Conservation (phyloP, 371 early-diverging fungal genomes). For the Apophysomyces variabilis region DNA sequence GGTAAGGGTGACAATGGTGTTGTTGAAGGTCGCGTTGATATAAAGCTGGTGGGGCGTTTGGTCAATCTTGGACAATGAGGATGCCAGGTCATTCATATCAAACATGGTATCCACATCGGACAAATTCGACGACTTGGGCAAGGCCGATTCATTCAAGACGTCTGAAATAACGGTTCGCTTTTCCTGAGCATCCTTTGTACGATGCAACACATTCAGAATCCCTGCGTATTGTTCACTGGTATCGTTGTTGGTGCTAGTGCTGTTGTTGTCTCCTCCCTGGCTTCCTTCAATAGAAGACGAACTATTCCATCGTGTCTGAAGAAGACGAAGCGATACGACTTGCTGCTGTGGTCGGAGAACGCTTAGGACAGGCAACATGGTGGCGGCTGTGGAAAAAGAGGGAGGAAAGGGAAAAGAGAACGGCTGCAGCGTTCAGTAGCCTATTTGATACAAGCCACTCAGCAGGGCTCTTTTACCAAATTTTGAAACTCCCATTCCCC, state of each 20-base stretch:
- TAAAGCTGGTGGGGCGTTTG: conserved; percentile 64
- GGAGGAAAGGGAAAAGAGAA: background rate
- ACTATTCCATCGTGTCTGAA: conserved; percentile 4
- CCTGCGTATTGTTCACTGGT: conserved; percentile 2
- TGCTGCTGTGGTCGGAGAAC: conserved; percentile 1
- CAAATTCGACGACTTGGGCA: background rate
- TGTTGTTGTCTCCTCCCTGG: conserved; percentile 2
- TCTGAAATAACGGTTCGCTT: conserved; percentile 6
- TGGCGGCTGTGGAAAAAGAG: no score
- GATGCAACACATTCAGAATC: conserved; percentile 10
- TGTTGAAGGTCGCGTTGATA: conserved; percentile 84
- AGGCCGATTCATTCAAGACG: background rate
- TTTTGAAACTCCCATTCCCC: no score
- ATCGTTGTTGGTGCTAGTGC: background rate
- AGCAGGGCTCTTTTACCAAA: background rate
- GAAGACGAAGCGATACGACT: background rate
- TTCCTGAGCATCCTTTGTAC: conserved; percentile 9
- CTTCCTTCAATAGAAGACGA: background rate
- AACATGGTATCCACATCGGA: conserved; percentile 3
- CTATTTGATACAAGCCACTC: background rate
- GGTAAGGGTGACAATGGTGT: conserved; percentile 89
- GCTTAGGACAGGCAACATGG: conserved; percentile 7
- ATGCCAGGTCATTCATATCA: conserved; percentile 13
- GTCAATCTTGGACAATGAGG: conserved; percentile 20
- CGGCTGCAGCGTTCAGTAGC: no score